These are phyloP conservation scores for Cichorium intybus DNA, from an alignment of 140 eudicot species.

Conservation along the genomic window DNA sequence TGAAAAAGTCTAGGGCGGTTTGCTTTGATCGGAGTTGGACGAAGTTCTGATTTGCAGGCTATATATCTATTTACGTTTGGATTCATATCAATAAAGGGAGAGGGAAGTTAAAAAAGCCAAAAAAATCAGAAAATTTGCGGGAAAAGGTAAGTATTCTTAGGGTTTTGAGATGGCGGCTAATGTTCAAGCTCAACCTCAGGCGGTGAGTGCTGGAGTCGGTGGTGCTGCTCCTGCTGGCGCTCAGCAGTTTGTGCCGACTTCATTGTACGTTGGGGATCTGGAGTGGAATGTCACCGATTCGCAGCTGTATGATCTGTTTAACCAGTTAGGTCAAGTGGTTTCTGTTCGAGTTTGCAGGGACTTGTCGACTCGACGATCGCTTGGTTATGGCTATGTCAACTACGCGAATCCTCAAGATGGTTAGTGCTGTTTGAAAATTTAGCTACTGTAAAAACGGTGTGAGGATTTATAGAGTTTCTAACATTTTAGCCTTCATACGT, in stretches of 20 bases:
- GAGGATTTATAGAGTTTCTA: too few relatives aligned
- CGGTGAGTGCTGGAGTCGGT: constrained; percentile 21
- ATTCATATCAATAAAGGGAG: constrained; percentile 37
- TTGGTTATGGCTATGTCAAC: constrained; percentile 70
- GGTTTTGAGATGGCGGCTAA: constrained; percentile 45
- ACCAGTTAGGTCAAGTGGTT: constrained; percentile 50
- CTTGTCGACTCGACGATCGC: constrained; percentile 43
- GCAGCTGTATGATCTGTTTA: constrained; percentile 54
- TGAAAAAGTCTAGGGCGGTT: constrained; percentile 17
- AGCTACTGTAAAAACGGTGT: too few relatives aligned
- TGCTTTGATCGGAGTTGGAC: not conserved
- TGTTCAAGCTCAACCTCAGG: constrained; percentile 35
- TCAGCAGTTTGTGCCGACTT: constrained; percentile 44
- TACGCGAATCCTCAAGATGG: constrained; percentile 53
- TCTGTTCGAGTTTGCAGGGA: constrained; percentile 71
- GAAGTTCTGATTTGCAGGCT: not conserved
- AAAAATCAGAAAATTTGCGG: constrained; percentile 19
- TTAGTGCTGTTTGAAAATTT: constrained; percentile 18
- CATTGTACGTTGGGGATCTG: constrained; percentile 57
- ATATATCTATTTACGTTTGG: constrained; percentile 7
- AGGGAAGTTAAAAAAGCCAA: constrained; percentile 33
- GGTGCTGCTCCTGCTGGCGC: constrained; percentile 38
- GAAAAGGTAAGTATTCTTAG: constrained; percentile 2
- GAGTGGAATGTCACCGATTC: constrained; percentile 59
- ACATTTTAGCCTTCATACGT: too few relatives aligned